Evolutionary conservation across 192 early-diverging fungal species (phyloP), one percentile per base, ranked within the genome.

Genomic region (Chytriomyces sp.): DNA sequence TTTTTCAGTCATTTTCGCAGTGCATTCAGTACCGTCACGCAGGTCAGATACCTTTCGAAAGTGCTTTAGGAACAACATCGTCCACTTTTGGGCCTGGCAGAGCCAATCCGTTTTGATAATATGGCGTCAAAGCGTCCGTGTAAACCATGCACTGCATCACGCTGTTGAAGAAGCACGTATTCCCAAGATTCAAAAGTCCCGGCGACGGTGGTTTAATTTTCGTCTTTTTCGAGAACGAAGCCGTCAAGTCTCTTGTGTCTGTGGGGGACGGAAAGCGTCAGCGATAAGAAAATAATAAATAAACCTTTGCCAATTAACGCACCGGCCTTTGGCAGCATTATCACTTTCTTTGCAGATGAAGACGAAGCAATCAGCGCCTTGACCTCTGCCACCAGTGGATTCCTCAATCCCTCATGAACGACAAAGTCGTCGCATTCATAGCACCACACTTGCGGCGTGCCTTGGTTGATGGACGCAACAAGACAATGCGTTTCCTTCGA

Each of bases 161-260:
- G 13, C 90, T 89, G 69, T 93, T 94, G 81, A 94, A 94, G 65
- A 94, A 93, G 72, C 93, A 93, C 0, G 93, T 93, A 64, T 94
- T 93, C 18, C 93, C 92, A 61, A 94, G 83, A 67, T 94, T 94
- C 13, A 61, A 70, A 11, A 94, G 77, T 0, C 93, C 93, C 5
- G 91, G 88, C 11, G 78, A 68, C 9, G 48, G 65, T 5, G 68
- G 53, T 13, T 23, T 46, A 16, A 23, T 57, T 48, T 79, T 69
- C 5, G 47, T 26, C 11, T 57, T 67, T 59, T 74, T 69, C 2
- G 35, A 35, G 35, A 35, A 35, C 26, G 43, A 6, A 26, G 60
- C 43, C 24, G 44, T 57, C 53, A 57, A 57, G 53, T 20, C 64
- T 64, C 48, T 79, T 35, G 7, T 46, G 35, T 50, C 68, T 7